phyloP scores from a whole-genome alignment of 257 asterid genomes.

The Henckelia pumila region DNA sequence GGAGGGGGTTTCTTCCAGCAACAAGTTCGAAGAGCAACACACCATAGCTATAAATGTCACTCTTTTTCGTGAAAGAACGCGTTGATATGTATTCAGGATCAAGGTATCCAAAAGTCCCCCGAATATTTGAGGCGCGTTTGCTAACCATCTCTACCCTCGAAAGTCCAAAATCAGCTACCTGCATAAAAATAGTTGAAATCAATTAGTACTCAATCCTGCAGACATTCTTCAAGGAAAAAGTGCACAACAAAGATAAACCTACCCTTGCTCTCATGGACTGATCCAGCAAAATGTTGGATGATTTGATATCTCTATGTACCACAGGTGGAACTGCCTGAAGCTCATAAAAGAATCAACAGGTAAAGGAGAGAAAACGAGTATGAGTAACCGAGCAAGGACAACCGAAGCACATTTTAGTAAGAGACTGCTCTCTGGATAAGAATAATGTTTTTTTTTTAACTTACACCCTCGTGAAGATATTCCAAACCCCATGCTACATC shows the following conservation, averaged over 20 bases:
- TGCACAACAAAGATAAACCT: slow-evolving; percentile 25
- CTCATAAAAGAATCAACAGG: slow-evolving; percentile 15
- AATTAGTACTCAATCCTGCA: neutral
- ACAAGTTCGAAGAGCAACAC: slow-evolving; percentile 85
- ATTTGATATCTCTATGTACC: slow-evolving; percentile 87
- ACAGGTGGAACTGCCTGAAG: slow-evolving; percentile 96
- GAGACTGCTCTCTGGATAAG: slow-evolving; percentile 11
- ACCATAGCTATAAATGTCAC: slow-evolving; percentile 93
- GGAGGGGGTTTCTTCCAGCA: slow-evolving; percentile 89
- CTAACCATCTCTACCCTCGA: slow-evolving; percentile 87
- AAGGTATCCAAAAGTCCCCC: slow-evolving; percentile 90
- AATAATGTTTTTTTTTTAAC: slow-evolving; percentile 20
- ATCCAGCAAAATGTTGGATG: slow-evolving; percentile 92
- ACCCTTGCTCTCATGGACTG: slow-evolving; percentile 90
- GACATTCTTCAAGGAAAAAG: slow-evolving; percentile 1
- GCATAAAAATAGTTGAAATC: slow-evolving; percentile 13
- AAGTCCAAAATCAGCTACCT: slow-evolving; percentile 97
- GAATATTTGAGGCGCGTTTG: slow-evolving; percentile 66
- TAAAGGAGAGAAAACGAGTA: neutral
- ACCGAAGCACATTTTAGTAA: neutral
- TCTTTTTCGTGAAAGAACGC: slow-evolving; percentile 77
- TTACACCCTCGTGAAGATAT: slow-evolving; percentile 98
- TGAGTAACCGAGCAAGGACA: slow-evolving; percentile 9
- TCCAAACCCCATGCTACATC: slow-evolving; percentile 98
- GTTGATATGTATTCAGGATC: slow-evolving; percentile 96